phyloP scores from a whole-genome alignment of 306 rosid genomes.

The Prunus kanzakura region DNA sequence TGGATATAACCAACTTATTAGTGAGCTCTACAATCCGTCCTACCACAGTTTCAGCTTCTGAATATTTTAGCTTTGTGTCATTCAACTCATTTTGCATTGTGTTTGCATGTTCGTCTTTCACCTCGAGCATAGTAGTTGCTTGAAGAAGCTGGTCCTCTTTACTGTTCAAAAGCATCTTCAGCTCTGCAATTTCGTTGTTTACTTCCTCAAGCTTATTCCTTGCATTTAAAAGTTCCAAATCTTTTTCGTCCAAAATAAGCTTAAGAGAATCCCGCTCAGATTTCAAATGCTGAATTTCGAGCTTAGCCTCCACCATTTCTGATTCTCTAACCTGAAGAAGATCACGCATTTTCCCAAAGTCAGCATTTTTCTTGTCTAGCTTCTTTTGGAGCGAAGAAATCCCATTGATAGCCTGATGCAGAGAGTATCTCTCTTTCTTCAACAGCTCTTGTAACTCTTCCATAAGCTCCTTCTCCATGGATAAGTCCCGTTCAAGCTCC shows the following conservation, averaged over 20 bases:
- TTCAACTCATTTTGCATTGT: conserved; percentile 50
- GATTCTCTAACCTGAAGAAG: conserved; percentile 64
- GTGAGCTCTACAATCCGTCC: conserved; percentile 67
- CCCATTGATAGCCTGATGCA: conserved; percentile 61
- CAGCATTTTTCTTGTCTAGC: conserved; percentile 44
- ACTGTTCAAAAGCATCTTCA: conserved; percentile 59
- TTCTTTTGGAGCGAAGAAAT: conserved; percentile 53
- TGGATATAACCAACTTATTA: conserved; percentile 57
- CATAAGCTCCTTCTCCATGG: conserved; percentile 54
- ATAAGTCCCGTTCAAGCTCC: conserved; percentile 61
- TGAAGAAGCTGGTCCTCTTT: conserved; percentile 72
- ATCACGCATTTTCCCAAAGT: conserved; percentile 37
- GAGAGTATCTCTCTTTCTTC: conserved; percentile 58
- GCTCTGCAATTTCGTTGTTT: conserved; percentile 63
- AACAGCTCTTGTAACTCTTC: conserved; percentile 59
- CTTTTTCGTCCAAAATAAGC: conserved; percentile 72
- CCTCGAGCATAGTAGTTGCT: conserved; percentile 65
- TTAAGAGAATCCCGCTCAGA: conserved; percentile 66
- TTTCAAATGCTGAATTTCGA: conserved; percentile 79
- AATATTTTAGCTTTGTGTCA: conserved; percentile 49
- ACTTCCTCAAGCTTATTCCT: conserved; percentile 57
- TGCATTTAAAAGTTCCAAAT: conserved; percentile 73
- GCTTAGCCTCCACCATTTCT: conserved; percentile 70
- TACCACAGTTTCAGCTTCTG: conserved; percentile 70
- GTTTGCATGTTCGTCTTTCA: conserved; percentile 70